Conservation (phyloP, 163 green algal genomes). For the Chlamydomonas reinhardtii region DNA sequence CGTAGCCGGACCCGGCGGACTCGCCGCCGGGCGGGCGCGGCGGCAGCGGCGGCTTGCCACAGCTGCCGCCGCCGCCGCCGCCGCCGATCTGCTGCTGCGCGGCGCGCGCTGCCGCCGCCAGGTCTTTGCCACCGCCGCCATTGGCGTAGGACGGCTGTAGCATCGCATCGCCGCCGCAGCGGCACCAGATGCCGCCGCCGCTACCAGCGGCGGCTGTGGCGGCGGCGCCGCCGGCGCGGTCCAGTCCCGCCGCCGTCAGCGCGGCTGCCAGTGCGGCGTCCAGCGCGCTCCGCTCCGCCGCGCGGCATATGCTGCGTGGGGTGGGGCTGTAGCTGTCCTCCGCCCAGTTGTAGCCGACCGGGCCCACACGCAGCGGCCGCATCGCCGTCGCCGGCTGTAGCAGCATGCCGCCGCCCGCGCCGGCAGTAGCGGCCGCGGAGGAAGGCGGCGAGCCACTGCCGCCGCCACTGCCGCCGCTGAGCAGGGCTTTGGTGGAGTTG, state of each 20-base stretch:
- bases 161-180: background rate
- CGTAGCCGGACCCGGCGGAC: background rate
- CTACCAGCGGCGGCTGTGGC: too few relatives aligned
- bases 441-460: too few relatives aligned
- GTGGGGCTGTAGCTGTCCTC: conserved; percentile 43
- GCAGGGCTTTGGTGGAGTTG: background rate
- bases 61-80: background rate
- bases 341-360: conserved; percentile 13
- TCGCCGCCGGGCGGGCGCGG: background rate
- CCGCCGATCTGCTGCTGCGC: background rate
- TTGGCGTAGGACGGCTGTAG: too few relatives aligned
- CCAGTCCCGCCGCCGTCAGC: background rate
- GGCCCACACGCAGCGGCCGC: conserved; percentile 22
- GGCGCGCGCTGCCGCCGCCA: background rate
- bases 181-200: conserved; percentile 22
- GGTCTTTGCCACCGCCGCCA: background rate
- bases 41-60: conserved; percentile 2
- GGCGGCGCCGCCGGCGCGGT: background rate
- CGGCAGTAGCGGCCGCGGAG: background rate
- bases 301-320: conserved; percentile 1
- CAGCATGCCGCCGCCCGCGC: background rate
- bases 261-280: background rate
- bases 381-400: background rate
- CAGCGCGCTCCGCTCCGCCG: background rate
- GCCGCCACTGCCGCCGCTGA: background rate